Percentiles rank a stretch among this genome's conserved stretches.
Conservation (phyloP, 257 asterid species). For the Plectranthus barbatus region DNA sequence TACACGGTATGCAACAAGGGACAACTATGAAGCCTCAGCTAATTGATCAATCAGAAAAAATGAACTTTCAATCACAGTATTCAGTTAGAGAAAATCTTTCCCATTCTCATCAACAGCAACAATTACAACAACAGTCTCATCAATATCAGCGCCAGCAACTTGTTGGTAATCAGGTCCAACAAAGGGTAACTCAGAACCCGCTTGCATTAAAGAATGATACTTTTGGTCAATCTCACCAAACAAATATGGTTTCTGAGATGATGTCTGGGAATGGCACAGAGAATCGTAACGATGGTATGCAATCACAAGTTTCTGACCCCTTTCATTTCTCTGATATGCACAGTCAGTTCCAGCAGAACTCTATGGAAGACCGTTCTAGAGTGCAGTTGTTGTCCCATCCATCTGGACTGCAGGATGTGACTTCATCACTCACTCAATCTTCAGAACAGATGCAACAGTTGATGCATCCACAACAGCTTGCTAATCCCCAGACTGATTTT, state of each 20-base stretch:
- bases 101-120: constrained; percentile 50
- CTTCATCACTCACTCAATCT: constrained; percentile 41
- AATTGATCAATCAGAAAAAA: constrained; percentile 44
- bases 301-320: constrained; percentile 49
- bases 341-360: constrained; percentile 49
- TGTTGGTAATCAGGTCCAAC: constrained; percentile 57
- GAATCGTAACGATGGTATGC: constrained; percentile 38
- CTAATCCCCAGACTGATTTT: constrained; percentile 49
- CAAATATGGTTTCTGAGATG: constrained; percentile 36
- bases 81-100: constrained; percentile 46
- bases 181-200: constrained; percentile 59
- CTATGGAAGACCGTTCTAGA: constrained; percentile 48
- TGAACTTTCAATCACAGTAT: constrained; percentile 48
- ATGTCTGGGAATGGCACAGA: constrained; percentile 47
- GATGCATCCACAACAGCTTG: constrained; percentile 39
- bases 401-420: constrained; percentile 38
- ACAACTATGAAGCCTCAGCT: constrained; percentile 39
- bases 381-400: constrained; percentile 44
- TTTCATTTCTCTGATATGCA: constrained; percentile 56
- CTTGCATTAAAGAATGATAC: constrained; percentile 41
- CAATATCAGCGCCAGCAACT: constrained; percentile 62
- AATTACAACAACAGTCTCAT: constrained; percentile 47
- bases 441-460: constrained; percentile 59
- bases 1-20: constrained; percentile 36
- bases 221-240: constrained; percentile 49